phyloP scores from a whole-genome alignment of 257 asterid genomes.

The Prunella vulgaris region DNA sequence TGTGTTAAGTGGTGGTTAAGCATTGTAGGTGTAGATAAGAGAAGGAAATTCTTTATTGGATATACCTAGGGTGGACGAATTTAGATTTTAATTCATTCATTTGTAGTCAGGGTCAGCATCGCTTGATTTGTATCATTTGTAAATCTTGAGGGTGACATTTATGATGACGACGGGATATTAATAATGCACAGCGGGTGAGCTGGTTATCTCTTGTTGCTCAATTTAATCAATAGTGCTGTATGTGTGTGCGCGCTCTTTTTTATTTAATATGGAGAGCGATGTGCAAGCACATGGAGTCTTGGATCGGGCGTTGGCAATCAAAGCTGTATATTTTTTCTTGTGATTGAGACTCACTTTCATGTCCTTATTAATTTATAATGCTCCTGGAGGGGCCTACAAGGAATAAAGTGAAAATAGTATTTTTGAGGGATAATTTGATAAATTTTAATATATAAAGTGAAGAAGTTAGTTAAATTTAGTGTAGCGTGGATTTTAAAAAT shows the following conservation, averaged over 20 bases:
- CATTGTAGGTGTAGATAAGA: constrained; percentile 33
- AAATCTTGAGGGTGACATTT: constrained; percentile 22
- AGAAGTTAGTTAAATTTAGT: no score
- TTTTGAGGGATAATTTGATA: no score
- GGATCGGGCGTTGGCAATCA: no score
- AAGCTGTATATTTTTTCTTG: no score
- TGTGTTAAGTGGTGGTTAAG: constrained; percentile 17
- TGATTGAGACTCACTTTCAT: no score
- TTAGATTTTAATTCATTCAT: constrained; percentile 40
- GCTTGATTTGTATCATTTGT: constrained; percentile 34
- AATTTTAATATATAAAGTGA: no score
- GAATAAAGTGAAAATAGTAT: no score
- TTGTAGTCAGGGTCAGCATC: constrained; percentile 36
- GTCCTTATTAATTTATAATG: no score
- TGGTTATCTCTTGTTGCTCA: constrained; percentile 10
- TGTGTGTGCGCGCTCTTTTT: not conserved
- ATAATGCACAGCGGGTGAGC: constrained; percentile 21
- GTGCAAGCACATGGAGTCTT: no score
- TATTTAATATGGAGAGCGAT: no score
- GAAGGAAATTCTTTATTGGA: constrained; percentile 51
- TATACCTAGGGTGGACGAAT: constrained; percentile 36
- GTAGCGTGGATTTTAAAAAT: no score
- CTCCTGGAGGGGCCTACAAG: no score
- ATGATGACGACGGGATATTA: constrained; percentile 17
- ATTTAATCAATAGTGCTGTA: not conserved